A percentile compares a stretch with the other conserved stretches of the same genome.
phyloP scores from a whole-genome alignment of 1,284 basidiomycete species.

The Cronartium quercuum region DNA sequence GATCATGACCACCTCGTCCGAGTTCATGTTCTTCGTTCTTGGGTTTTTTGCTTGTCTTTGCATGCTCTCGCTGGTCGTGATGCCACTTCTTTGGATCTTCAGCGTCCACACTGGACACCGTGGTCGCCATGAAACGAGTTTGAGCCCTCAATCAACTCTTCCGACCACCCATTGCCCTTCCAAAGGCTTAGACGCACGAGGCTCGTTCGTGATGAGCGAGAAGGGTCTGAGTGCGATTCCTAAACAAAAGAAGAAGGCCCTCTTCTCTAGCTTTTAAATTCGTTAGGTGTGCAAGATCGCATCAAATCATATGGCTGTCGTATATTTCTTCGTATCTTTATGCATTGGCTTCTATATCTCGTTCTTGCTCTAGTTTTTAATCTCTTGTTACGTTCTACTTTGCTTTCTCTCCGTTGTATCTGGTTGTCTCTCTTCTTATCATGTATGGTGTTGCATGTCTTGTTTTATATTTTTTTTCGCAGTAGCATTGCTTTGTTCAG shows the following conservation, averaged over 20 bases:
- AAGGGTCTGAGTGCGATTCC: neutral
- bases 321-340: too few relatives aligned
- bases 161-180: neutral
- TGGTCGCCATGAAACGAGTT: neutral
- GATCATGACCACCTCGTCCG: slow-evolving; percentile 12
- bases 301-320: too few relatives aligned
- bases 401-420: too few relatives aligned
- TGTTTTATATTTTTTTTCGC: too few relatives aligned
- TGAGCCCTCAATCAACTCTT: neutral
- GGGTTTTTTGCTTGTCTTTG: slow-evolving; percentile 25
- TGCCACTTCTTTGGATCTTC: slow-evolving; percentile 37
- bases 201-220: neutral
- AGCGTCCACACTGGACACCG: slow-evolving; percentile 1
- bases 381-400: too few relatives aligned
- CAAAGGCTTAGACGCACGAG: neutral
- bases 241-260: neutral
- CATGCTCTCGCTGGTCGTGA: slow-evolving; percentile 17
- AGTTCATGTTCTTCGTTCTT: slow-evolving; percentile 24
- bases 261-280: neutral
- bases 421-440: too few relatives aligned
- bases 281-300: too few relatives aligned
- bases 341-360: too few relatives aligned
- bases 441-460: too few relatives aligned
- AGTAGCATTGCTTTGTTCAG: too few relatives aligned
- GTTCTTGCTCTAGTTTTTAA: too few relatives aligned